Evolutionary conservation across 805 yeast genomes (phyloP), one percentile per base, ranked within the genome.

Genomic region (Saturnispora galanensis): DNA sequence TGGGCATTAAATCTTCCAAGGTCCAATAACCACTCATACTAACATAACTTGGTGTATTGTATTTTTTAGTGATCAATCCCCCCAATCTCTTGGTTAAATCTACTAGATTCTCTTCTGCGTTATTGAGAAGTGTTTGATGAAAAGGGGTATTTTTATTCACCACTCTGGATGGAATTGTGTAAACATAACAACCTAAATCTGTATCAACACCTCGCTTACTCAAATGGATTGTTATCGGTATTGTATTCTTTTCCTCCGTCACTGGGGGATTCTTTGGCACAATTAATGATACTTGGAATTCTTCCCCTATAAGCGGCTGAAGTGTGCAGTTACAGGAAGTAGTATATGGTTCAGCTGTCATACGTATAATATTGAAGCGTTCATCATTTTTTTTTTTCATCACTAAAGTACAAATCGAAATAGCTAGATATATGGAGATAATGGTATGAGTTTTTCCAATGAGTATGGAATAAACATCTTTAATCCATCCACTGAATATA

Each of bases 71-170:
- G 0, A 73, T 50, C n/a, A 70, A 50, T 11, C 56, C 61, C 1
- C 76, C 70, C 8, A 74, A 48, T 47, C 71, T 65, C 30, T 63
- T 65, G 0, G 75, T 60, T 34, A 71, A 50, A 43, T 74, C 79
- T 18, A 71, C 58, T 26, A 66, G 46, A 0, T 55, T 51, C 35
- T 69, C 73, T 26, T 63, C 61, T 1, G 73, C 55, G 42, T 68
- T 66, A 45, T 71, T 69, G 28, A 74, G 56, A 16, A 71, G 56
- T 0, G 76, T 68, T 48, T 71, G 73, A 43, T 64, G 64, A 3
- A 68, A 61, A 17, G 42, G 38, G n/a, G 17, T n/a, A 10, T 35
- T 12, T 26, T 65, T 47, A 17, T 29, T 41, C 34, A 28, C 39
- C 49, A 68, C 47, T 32, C 57, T 60, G 31, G 64, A 64, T 17